Conservation (phyloP, 1,284 basidiomycete species). For the Bondarzewia mesenterica region DNA sequence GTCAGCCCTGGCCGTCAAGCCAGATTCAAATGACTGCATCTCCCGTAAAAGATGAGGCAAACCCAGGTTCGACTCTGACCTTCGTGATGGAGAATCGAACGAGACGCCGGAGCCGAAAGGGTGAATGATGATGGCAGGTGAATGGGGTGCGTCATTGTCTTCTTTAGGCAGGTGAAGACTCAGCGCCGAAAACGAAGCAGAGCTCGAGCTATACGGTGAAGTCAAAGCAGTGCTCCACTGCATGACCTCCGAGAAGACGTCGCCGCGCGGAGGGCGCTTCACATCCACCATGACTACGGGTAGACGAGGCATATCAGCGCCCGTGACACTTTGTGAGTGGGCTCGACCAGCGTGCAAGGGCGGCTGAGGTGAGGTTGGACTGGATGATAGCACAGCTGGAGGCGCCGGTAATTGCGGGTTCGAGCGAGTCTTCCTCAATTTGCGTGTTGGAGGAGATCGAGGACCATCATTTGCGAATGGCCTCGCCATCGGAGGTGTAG, state of each 20-base stretch:
- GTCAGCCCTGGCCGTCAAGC: slow-evolving; percentile 55
- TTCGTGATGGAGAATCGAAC: slow-evolving; percentile 51
- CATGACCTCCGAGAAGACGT: slow-evolving; percentile 62
- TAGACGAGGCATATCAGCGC: slow-evolving; percentile 48
- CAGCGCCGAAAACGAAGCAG: slow-evolving; percentile 18
- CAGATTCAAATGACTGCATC: slow-evolving; percentile 78
- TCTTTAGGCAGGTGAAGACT: slow-evolving; percentile 13
- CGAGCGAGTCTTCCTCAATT: slow-evolving; percentile 60
- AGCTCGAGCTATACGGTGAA: slow-evolving; percentile 29
- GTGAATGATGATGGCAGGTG: slow-evolving; percentile 27
- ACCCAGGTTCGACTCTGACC: slow-evolving; percentile 28
- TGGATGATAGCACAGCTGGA: neutral
- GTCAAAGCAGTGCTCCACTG: slow-evolving; percentile 36
- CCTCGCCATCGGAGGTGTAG: slow-evolving; percentile 20
- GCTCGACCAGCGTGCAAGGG: slow-evolving; percentile 39
- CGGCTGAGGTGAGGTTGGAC: slow-evolving; percentile 12
- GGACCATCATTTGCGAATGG: slow-evolving; percentile 15
- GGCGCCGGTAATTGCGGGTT: slow-evolving; percentile 46
- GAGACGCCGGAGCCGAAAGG: slow-evolving; percentile 60
- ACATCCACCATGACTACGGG: slow-evolving; percentile 11
- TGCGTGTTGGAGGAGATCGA: slow-evolving; percentile 32
- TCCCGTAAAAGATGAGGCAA: slow-evolving; percentile 52
- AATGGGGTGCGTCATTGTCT: slow-evolving; percentile 5
- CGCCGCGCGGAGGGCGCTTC: slow-evolving; percentile 25
- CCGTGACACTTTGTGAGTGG: slow-evolving; percentile 73